phyloP scores from a whole-genome alignment of 768 basidiomycete species.

The Hemileccinum impolitum region DNA sequence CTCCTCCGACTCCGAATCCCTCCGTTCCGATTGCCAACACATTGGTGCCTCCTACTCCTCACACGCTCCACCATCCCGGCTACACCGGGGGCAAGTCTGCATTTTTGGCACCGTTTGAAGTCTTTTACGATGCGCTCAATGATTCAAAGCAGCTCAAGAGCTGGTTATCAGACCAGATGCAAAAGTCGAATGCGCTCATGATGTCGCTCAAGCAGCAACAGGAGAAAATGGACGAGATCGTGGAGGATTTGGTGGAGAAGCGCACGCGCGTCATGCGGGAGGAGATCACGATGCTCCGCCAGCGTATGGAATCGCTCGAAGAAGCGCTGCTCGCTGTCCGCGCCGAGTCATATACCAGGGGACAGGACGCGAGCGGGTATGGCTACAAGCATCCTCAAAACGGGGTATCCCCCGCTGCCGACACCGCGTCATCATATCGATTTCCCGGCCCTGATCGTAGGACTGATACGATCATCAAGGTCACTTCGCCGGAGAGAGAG shows the following conservation, averaged over 20 bases:
- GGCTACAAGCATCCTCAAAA: no score
- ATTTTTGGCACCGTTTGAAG: conserved; percentile 79
- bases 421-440: no score
- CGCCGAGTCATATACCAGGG: conserved; percentile 7
- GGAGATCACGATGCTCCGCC: conserved; percentile 58
- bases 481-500: no score
- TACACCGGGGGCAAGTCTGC: conserved; percentile 59
- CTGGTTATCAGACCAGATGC: conserved; percentile 73
- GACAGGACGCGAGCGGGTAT: no score
- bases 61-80: conserved; percentile 54
- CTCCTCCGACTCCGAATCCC: conserved; percentile 56
- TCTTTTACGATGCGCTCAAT: conserved; percentile 81
- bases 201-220: conserved; percentile 55
- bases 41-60: conserved; percentile 67
- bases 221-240: conserved; percentile 57
- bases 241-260: conserved; percentile 61
- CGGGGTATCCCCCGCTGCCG: no score
- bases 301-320: conserved; percentile 70
- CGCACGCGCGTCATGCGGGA: conserved; percentile 54
- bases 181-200: conserved; percentile 55
- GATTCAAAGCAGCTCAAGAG: conserved; percentile 76
- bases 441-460: no score
- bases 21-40: conserved; percentile 67
- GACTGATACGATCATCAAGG: no score
- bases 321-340: conserved; percentile 35